Percentiles rank a stretch among this genome's conserved stretches.
phyloP scores from a whole-genome alignment of 192 early-diverging fungal species.

The Coemansia sp. region DNA sequence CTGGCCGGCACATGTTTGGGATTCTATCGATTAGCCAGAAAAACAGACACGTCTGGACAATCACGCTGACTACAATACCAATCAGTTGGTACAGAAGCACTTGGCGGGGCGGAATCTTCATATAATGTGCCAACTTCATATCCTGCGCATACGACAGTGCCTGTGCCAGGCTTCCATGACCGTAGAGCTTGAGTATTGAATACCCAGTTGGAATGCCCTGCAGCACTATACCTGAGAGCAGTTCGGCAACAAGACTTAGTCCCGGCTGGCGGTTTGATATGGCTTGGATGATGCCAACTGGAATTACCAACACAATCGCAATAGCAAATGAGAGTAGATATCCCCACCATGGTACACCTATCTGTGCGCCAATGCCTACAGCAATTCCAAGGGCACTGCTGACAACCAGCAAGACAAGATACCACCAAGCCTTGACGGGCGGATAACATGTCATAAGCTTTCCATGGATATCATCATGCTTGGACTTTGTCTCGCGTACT shows the following conservation, averaged over 20 bases:
- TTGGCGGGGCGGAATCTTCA: constrained; percentile 79
- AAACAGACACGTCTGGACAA: constrained; percentile 66
- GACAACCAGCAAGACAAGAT: constrained; percentile 57
- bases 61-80: constrained; percentile 68
- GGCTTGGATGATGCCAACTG: constrained; percentile 79
- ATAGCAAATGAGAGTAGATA: constrained; percentile 65
- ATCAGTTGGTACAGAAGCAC: constrained; percentile 74
- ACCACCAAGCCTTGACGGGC: constrained; percentile 78
- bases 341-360: constrained; percentile 84
- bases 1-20: constrained; percentile 56
- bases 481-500: constrained; percentile 61
- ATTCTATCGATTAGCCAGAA: constrained; percentile 64
- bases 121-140: constrained; percentile 76
- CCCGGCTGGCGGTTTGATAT: constrained; percentile 76
- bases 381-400: constrained; percentile 54
- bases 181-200: constrained; percentile 83
- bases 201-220: constrained; percentile 80
- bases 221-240: constrained; percentile 75
- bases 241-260: constrained; percentile 79
- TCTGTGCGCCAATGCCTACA: constrained; percentile 57
- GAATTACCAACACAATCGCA: constrained; percentile 66
- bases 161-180: constrained; percentile 73
- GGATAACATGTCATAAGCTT: constrained; percentile 72
- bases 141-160: constrained; percentile 69
- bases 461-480: constrained; percentile 70